A percentile compares a stretch with the other conserved stretches of the same genome.
Evolutionary conservation across 1,284 basidiomycete species (phyloP).

Genomic region (Microbotryomycetes sp.): DNA sequence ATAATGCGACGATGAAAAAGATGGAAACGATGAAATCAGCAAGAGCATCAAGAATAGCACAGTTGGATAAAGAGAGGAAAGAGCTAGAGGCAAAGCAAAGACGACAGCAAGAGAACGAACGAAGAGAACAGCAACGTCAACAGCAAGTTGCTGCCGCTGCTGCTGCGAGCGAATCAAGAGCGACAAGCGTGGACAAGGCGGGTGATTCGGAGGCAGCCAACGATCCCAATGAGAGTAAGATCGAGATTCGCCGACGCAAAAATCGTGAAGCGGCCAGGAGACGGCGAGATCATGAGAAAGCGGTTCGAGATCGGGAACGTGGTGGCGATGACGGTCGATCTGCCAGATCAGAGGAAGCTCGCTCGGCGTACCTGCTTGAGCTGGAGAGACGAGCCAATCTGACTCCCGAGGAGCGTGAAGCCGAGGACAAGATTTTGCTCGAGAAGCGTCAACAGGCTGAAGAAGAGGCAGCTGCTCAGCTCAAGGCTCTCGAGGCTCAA

Average conservation of each 20-base stretch:
- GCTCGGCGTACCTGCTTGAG: slow-evolving; percentile 26
- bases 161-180: not conserved
- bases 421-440: slow-evolving; percentile 15
- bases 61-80: slow-evolving; percentile 9
- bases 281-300: slow-evolving; percentile 19
- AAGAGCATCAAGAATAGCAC: slow-evolving; percentile 10
- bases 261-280: slow-evolving; percentile 30
- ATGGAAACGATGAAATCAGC: slow-evolving; percentile 17
- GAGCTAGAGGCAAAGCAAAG: not conserved
- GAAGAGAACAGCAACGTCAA: too few relatives aligned
- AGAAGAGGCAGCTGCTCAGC: slow-evolving; percentile 2
- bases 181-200: not conserved
- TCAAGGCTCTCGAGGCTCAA: slow-evolving; percentile 14
- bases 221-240: slow-evolving; percentile 6
- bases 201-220: slow-evolving; percentile 10
- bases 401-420: slow-evolving; percentile 28
- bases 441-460: slow-evolving; percentile 15
- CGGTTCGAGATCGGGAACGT: slow-evolving; percentile 8
- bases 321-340: not conserved
- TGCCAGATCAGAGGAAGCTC: slow-evolving; percentile 8
- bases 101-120: not conserved
- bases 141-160: too few relatives aligned
- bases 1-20: slow-evolving; percentile 16
- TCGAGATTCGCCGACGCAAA: slow-evolving; percentile 28
- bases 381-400: slow-evolving; percentile 20